Evolutionary conservation across 2,329 filamentous ascomycete genomes (phyloP).

Genomic region (Fusarium bactridioides): DNA sequence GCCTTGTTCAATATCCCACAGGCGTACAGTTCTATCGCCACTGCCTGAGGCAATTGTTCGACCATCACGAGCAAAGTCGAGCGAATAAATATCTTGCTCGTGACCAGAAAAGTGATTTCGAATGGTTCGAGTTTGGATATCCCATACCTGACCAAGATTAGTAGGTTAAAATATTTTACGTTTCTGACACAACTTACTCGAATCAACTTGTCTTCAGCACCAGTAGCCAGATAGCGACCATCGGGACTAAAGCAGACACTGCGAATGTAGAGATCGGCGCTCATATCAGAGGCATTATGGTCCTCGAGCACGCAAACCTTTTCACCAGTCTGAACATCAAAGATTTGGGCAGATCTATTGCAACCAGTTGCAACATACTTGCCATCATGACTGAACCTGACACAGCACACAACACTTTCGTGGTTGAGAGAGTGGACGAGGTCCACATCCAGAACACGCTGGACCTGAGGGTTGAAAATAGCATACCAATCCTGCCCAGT

Average conservation of each 20-base stretch:
- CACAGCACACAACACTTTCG: constrained; percentile 97
- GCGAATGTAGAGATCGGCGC: constrained; percentile 93
- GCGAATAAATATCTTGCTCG: constrained; percentile 97
- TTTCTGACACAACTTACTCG: constrained; percentile 67
- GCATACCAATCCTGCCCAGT: constrained; percentile 93
- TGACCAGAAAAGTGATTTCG: constrained; percentile 95
- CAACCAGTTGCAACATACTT: constrained; percentile 96
- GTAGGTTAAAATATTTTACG: not conserved
- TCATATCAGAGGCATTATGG: constrained; percentile 78
- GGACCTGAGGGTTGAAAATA: constrained; percentile 93
- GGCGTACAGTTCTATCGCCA: constrained; percentile 90
- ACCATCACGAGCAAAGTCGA: constrained; percentile 94
- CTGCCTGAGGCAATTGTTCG: constrained; percentile 95
- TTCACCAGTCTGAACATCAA: constrained; percentile 86
- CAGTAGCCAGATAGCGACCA: constrained; percentile 90
- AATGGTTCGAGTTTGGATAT: constrained; percentile 83
- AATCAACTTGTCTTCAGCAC: constrained; percentile 97
- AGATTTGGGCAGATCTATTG: constrained; percentile 99
- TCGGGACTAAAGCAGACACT: constrained; percentile 99
- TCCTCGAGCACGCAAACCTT: constrained; percentile 93
- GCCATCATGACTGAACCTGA: constrained; percentile 94
- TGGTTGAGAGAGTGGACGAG: constrained; percentile 92
- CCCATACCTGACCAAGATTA: constrained; percentile 79
- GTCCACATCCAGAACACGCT: constrained; percentile 90
- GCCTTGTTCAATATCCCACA: constrained; percentile 93